Base-by-base conservation (phyloP, 352 stramenopile genomes). In the Pythium phragmiticola region DNA sequence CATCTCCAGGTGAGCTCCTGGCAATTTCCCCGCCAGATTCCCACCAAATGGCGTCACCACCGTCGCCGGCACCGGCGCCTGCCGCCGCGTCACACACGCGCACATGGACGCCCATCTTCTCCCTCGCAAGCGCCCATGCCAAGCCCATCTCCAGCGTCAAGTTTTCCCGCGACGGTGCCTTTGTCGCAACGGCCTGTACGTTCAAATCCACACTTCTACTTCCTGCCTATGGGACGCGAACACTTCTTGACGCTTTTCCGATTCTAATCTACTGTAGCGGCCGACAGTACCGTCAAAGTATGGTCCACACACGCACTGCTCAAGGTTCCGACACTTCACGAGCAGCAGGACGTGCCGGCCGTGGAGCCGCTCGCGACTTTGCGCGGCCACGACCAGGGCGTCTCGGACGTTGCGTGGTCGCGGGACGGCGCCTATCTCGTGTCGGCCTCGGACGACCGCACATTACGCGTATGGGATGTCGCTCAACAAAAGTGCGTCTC, bases 371-470 rank as follows among this genome's bases (percentile, higher is more conserved):
- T 70, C 23, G 63, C 67, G 33, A 78, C 76, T 36, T 63, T 96
- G 5, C 83, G 80, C 45, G 95, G 94, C n/a, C 96, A 99, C 72
- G 79, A 92, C 51, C 80, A 97, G 47, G 97, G 97, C 26, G 89
- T 99, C 17, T 98, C 96, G 34, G 94, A 97, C 58, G 85, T 97
- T 9, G 79, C 87, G 21, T 99, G 96, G 95, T 96, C 83, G 12
- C 75, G 77, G 5, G 87, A 96, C 51, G 78, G 82, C 11, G 75
- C 66, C 37, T 96, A 96, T 55, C 62, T 99, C 33, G 94, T 89
- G 12, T 98, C 96, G 7, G 95, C 95, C 8, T 98, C 87, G 11
- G 97, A 99, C 70, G 97, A 99, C 75, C 95, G 95, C 50, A 98
- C 95, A 0, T 72, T 98, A 42, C 85, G 94, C 19, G 70, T 99